Evolutionary conservation across 495 filamentous ascomycete species (phyloP).

Genomic region (Xylaria castorea): DNA sequence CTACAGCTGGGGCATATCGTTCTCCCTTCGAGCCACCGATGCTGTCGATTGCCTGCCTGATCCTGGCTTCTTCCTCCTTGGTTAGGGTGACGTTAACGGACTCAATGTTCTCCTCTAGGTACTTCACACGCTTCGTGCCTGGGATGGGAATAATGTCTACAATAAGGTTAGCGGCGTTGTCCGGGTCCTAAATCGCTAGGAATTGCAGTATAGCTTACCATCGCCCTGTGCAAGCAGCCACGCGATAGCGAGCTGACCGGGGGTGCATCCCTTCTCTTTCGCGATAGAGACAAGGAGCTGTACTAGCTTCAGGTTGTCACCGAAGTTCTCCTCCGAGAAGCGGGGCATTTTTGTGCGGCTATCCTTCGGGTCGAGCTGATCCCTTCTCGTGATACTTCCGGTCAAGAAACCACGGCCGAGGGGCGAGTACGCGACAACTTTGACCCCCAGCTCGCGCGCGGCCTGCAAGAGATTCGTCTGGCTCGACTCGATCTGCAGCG

Average conservation of each 20-base stretch:
- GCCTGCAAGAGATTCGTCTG: conserved; percentile 55
- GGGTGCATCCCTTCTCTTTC: conserved; percentile 50
- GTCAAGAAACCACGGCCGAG: conserved; percentile 66
- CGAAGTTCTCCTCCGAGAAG: conserved; percentile 57
- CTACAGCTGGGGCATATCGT: conserved; percentile 40
- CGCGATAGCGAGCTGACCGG: conserved; percentile 58
- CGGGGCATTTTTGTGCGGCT: conserved; percentile 51
- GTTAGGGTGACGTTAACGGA: conserved; percentile 40
- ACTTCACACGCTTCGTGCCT: conserved; percentile 49
- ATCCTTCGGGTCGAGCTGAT: conserved; percentile 55
- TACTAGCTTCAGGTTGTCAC: conserved; percentile 56
- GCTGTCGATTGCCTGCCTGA: conserved; percentile 37
- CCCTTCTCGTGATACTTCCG: conserved; percentile 51
- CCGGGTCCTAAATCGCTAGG: background rate
- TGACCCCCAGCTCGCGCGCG: conserved; percentile 62
- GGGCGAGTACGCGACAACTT: conserved; percentile 66
- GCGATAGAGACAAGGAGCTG: conserved; percentile 53
- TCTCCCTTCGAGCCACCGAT: conserved; percentile 45
- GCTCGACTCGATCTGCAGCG: conserved; percentile 61
- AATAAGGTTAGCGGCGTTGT: background rate
- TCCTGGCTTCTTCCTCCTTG: conserved; percentile 42
- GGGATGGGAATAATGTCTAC: conserved; percentile 63
- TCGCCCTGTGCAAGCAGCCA: conserved; percentile 66
- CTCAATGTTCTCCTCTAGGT: conserved; percentile 48
- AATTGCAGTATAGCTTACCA: conserved; percentile 39